phyloP scores from a whole-genome alignment of 495 filamentous ascomycete genomes.

The Daldinia grandis region DNA sequence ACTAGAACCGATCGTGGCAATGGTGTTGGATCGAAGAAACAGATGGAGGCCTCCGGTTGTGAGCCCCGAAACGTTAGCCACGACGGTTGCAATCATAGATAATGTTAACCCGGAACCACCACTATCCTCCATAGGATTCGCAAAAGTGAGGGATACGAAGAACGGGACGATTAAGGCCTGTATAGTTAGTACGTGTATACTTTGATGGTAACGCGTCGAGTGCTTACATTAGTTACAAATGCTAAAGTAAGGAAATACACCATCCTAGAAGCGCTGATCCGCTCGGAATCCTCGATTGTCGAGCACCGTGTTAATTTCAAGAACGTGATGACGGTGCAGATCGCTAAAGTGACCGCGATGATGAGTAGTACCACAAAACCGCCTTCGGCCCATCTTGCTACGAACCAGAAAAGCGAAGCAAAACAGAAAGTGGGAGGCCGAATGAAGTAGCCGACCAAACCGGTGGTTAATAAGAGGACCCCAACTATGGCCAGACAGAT shows the following conservation, averaged over 20 bases:
- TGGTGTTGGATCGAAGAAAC: constrained; percentile 56
- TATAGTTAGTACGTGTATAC: constrained; percentile 27
- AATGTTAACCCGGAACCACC: constrained; percentile 44
- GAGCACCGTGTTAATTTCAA: constrained; percentile 50
- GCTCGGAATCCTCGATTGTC: constrained; percentile 52
- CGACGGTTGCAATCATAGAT: constrained; percentile 57
- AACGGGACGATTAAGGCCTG: constrained; percentile 56
- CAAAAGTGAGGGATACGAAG: constrained; percentile 51
- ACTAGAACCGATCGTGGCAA: constrained; percentile 51
- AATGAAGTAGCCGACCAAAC: constrained; percentile 55
- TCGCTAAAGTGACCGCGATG: constrained; percentile 45
- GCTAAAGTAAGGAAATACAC: constrained; percentile 56
- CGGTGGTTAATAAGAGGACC: constrained; percentile 49
- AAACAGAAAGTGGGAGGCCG: constrained; percentile 53
- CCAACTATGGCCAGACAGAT: constrained; percentile 54
- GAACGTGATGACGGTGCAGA: constrained; percentile 49
- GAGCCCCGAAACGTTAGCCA: constrained; percentile 58
- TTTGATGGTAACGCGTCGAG: neutral
- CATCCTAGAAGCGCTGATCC: constrained; percentile 56
- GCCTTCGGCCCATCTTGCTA: constrained; percentile 53
- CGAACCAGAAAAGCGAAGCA: constrained; percentile 60
- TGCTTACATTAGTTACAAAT: constrained; percentile 53
- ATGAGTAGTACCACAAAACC: constrained; percentile 51
- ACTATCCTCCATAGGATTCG: constrained; percentile 35
- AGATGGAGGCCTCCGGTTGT: constrained; percentile 59